Evolutionary conservation across 306 rosid species (phyloP), one percentile per base, ranked within the genome.

Genomic region (Quercus agrifolia): DNA sequence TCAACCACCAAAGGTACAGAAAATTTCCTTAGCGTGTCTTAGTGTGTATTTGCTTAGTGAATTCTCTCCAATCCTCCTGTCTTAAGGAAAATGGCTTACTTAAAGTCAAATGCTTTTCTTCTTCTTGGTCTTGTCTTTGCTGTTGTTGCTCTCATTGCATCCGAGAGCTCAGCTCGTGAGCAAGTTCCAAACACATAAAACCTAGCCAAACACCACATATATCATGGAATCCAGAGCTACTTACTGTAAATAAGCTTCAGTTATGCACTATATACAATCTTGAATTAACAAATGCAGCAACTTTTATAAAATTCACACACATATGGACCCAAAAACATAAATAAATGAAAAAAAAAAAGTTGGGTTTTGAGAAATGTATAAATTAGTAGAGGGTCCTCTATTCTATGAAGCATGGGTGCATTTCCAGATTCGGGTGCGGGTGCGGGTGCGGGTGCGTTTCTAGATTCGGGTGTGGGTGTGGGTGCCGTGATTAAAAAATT

Each of bases 361-460:
- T 6, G 20, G 74, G 49, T 25, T 3, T 13, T n/a, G 52, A 33
- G 72, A 61, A 73, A 69, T 74, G 62, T 86, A 93, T 94, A 93
- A 73, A 87, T 93, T 93, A 67, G 94, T 64, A 62, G 98, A 88
- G 82, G 98, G 87, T 70, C 98, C 98, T 87, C 84, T 83, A 49
- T 88, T 89, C 11, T 38, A 38, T 7, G 3, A 38, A 38, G 46
- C 46, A 7, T 0, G 0, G 0, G 11, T 38, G 11, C 11, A 0
- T 1, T 6, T 38, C 2, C 0, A 3, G 0, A 7, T 8, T 7
- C 0, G 1, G 46, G 46, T 38, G 11, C 0, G 3, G 11, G 11
- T 6, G 0, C 2, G 0, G 46, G 8, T 38, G 23, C 23, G 0
- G 23, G 23, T 23, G 23, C 23, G 23, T 23, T 23, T 23, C 23